phyloP scores from a whole-genome alignment of 495 filamentous ascomycete species.

The Usnea hakonensis region DNA sequence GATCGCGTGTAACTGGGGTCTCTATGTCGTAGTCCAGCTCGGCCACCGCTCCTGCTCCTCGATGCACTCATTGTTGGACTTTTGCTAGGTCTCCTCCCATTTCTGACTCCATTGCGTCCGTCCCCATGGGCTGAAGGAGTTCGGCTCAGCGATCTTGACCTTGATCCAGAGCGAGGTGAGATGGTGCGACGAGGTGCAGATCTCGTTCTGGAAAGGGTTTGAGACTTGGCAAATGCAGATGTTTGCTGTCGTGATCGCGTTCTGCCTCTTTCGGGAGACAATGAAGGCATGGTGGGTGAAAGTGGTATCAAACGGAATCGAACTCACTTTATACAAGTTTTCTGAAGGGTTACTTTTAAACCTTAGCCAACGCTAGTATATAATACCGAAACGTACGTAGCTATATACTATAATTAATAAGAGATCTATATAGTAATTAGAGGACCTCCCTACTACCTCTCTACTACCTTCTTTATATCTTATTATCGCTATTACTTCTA shows the following conservation, averaged over 20 bases:
- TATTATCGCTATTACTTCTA: no score
- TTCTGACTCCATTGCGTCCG: slow-evolving; percentile 34
- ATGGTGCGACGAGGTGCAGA: slow-evolving; percentile 39
- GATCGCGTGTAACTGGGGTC: slow-evolving; percentile 44
- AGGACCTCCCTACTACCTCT: no score
- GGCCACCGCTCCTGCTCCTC: slow-evolving; percentile 34
- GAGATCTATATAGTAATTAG: no score
- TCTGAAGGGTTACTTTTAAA: no score
- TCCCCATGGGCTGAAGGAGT: slow-evolving; percentile 30
- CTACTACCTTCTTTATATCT: no score
- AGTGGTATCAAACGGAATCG: not conserved
- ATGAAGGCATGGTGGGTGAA: slow-evolving; percentile 21
- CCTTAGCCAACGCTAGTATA: no score
- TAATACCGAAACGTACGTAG: no score
- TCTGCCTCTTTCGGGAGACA: slow-evolving; percentile 25
- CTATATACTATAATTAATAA: no score
- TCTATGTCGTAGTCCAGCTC: slow-evolving; percentile 32
- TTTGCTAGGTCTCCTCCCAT: slow-evolving; percentile 37
- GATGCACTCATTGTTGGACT: slow-evolving; percentile 36
- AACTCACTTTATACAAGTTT: not conserved
- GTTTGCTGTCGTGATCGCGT: slow-evolving; percentile 28
- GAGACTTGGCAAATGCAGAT: slow-evolving; percentile 24
- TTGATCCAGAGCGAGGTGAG: slow-evolving; percentile 40
- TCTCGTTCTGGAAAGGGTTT: slow-evolving; percentile 27
- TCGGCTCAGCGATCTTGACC: slow-evolving; percentile 31